Base-by-base conservation (phyloP, 2,329 filamentous ascomycete genomes). In the Lecanosticta acicola region DNA sequence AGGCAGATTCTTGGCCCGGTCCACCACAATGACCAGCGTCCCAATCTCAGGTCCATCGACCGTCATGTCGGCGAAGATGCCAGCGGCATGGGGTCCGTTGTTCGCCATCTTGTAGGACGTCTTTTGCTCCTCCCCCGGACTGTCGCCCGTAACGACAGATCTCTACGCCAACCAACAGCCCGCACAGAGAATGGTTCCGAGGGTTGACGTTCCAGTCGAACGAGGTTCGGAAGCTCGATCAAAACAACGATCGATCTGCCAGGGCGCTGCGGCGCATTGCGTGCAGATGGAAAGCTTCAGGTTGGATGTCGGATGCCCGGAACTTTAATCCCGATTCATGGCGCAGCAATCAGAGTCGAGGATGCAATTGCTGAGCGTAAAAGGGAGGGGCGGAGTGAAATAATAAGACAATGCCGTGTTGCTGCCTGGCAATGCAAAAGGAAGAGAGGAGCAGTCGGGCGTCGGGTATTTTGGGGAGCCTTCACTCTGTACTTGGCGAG, bases 1-100 rank as follows among this genome's bases (percentile, higher is more conserved):
- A 41, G 93, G 93, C 57, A 98, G 72, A 66, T 98, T 98, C 79
- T 95, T 97, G 42, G 90, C 93, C 57, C 90, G 80, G 71, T 98
- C 93, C 61, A 97, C 81, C 60, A 98, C 84, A 46, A 89, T 79
- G 38, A 98, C 88, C 58, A 98, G 75, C 1, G 90, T 97, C 57
- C 93, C 93, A 61, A 98, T 96, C 49, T 87, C 77, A 3, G 93
- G 91, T 1, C 93, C 93, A 66, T 97, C 91, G 46, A 94, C 80
- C 16, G 83, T 87, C 83, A 94, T 89, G 70, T 96, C 90, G 40
- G 90, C 86, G 69, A 87, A 96, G 66, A 96, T 95, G 63, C 91
- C 91, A 3, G 91, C 85, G 19, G 90, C 88, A 71, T 96, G 90
- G 62, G 80, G 79, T 58, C 75, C 76, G 64, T 77, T 79, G 42